phyloP scores from a whole-genome alignment of 176 grass and related monocot species.

The Oryza longistaminata region DNA sequence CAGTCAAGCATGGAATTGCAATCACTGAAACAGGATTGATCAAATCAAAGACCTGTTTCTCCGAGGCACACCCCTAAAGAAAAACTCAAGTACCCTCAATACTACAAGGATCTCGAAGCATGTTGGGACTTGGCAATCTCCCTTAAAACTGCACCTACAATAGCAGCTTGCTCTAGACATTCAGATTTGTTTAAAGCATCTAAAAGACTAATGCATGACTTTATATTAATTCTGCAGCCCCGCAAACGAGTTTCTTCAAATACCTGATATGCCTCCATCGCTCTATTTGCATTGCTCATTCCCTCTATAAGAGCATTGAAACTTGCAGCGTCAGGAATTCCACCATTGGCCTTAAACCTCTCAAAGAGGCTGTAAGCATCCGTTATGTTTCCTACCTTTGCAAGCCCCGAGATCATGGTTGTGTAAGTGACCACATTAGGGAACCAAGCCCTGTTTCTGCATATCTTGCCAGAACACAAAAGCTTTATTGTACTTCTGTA shows the following conservation, averaged over 20 bases:
- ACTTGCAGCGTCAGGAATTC: conserved; percentile 66
- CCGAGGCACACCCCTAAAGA: neutral
- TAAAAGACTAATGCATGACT: conserved; percentile 83
- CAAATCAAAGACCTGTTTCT: conserved; percentile 7
- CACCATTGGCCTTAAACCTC: conserved; percentile 82
- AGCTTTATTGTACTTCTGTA: conserved; percentile 95
- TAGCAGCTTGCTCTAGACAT: conserved; percentile 79
- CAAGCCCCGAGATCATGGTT: conserved; percentile 87
- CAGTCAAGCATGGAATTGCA: neutral
- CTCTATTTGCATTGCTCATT: conserved; percentile 92
- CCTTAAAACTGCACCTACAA: conserved; percentile 91
- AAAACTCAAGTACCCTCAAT: conserved; percentile 23
- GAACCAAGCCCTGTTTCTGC: conserved; percentile 71
- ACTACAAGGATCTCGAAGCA: conserved; percentile 71
- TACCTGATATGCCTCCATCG: conserved; percentile 72
- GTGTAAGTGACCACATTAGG: conserved; percentile 91
- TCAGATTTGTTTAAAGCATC: conserved; percentile 86
- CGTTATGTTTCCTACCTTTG: conserved; percentile 82
- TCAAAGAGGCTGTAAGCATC: conserved; percentile 79
- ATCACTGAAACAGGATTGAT: neutral
- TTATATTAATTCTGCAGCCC: conserved; percentile 79
- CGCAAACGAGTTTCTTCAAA: conserved; percentile 81
- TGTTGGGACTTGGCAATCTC: conserved; percentile 97
- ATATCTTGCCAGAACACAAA: conserved; percentile 99
- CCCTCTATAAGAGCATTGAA: conserved; percentile 96